Evolutionary conservation across 23 red algal species (phyloP), one percentile per base, ranked within the genome.

Genomic region (Gracilaria vermiculophylla): DNA sequence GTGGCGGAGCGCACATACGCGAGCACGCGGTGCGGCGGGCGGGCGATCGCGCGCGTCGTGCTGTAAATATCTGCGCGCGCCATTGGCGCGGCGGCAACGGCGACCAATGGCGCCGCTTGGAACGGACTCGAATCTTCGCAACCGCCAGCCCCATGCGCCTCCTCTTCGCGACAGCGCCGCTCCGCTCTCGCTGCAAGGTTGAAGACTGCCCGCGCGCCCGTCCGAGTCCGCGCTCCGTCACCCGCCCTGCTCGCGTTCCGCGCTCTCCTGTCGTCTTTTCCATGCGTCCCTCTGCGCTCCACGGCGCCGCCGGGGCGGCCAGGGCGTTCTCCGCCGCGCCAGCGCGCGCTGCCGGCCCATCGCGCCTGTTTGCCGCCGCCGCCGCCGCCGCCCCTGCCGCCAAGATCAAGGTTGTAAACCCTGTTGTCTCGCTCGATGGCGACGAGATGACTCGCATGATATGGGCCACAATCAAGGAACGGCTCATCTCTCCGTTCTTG

Each of bases 391-490:
- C 49, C 19, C 12, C 45, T 0, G 34, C 15, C 23, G 35, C 49
- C 11, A 97, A 91, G 72, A 85, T 97, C 23, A 79, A 76, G 23
- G 95, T 97, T 2, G 66, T 76, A 5, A 97, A 97, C 79, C 95
- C 95, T 9, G 67, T 97, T 31, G 95, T 97, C 13, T 91, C 91
- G 41, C 69, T 98, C 62, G 90, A 94, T 58, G 90, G 95, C 14
- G 95, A 98, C 39, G 95, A 98, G 81, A 87, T 89, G 85, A 89
- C 95, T 25, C 90, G 95, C 1, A 79, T 94, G 65, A 98, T 98
- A 24, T 98, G 95, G 95, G 53, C 43, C 31, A 69, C 77, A 35
- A 98, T 98, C 80, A 85, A 91, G 29, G 66, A 90, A 17, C 88
- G 86, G 21, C 76, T 98, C 24, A 91, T 98, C 36, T 20, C 61